These are phyloP conservation scores for Chamaenerion angustifolium DNA, from an alignment of 345 rosid species.

Conservation along the genomic window DNA sequence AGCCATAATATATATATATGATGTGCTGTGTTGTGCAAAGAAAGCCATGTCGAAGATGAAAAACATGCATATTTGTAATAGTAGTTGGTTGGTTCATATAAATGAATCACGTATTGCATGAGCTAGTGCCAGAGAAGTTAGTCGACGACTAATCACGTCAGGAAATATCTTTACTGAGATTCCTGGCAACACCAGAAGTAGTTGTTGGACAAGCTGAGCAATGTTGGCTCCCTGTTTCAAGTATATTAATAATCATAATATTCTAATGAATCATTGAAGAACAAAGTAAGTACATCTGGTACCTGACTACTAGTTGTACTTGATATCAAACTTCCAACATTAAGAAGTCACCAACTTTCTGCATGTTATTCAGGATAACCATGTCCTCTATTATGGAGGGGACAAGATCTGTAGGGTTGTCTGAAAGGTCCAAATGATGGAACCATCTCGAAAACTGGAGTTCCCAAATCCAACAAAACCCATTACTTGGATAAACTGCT, in stretches of 20 bases:
- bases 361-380: conserved; percentile 57
- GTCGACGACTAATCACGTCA: conserved; percentile 52
- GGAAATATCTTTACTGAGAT: conserved; percentile 64
- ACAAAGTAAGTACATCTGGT: not conserved
- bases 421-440: conserved; percentile 62
- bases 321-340: conserved; percentile 50
- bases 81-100: conserved; percentile 17
- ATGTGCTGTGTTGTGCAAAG: not conserved
- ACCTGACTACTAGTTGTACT: conserved; percentile 47
- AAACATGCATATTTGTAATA: no score
- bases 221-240: conserved; percentile 23
- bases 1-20: no score
- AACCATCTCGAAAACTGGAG: conserved; percentile 72
- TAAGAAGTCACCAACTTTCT: conserved; percentile 62
- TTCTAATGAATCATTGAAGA: not conserved
- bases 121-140: conserved; percentile 64
- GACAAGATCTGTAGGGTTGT: conserved; percentile 53
- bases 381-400: conserved; percentile 74
- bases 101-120: conserved; percentile 60
- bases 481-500: conserved; percentile 67
- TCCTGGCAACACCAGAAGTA: conserved; percentile 76
- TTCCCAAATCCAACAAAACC: conserved; percentile 53
- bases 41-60: no score
- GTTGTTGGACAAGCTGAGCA: conserved; percentile 36
- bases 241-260: not conserved